Evolutionary conservation across 2,329 filamentous ascomycete genomes (phyloP), one percentile per base, ranked within the genome.

Genomic region (Penicillium sp.): DNA sequence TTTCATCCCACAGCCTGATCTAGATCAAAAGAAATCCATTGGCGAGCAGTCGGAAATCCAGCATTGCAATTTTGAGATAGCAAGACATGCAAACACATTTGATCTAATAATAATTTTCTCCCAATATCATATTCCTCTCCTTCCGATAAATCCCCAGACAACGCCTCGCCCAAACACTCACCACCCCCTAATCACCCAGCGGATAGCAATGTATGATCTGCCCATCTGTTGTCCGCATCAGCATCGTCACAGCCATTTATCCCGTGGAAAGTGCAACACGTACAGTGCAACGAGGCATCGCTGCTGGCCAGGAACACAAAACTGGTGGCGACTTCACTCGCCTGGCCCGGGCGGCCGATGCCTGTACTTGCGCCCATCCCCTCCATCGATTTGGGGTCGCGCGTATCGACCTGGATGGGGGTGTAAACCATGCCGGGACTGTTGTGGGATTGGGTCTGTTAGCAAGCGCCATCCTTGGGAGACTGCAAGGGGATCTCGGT

Each of bases 321-420:
- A 20, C 59, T 64, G n/a, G 65, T 56, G 1, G 65, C 65, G 31
- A 68, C 57, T 48, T 68, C 65, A 33, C 64, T 63, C 7, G 64
- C 64, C 45, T 68, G 58, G 1, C 60, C 63, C 6, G 64, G 64
- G 21, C 64, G 56, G 5, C 64, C 62, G 7, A 69, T 44, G 7
- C 50, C 47, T 15, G 51, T 36, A 21, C 47, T 43, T 2, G 57
- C 47, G 14, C 63, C 62, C 41, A 58, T 65, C 10, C 45, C 49
- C 39, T 63, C 53, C 65, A 69, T 66, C 25, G 59, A 49, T 32
- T 65, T 52, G 5, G 60, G 44, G 13, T 58, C 48, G 39, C 65
- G 54, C 21, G 63, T 58, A 38, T 66, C 64, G 11, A 57, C 45
- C 39, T 69, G 60, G 18, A 65, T 61, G 3, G 62, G 57, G 2